phyloP scores from a whole-genome alignment of 1,284 basidiomycete genomes.

The Gymnopus androsaceus region DNA sequence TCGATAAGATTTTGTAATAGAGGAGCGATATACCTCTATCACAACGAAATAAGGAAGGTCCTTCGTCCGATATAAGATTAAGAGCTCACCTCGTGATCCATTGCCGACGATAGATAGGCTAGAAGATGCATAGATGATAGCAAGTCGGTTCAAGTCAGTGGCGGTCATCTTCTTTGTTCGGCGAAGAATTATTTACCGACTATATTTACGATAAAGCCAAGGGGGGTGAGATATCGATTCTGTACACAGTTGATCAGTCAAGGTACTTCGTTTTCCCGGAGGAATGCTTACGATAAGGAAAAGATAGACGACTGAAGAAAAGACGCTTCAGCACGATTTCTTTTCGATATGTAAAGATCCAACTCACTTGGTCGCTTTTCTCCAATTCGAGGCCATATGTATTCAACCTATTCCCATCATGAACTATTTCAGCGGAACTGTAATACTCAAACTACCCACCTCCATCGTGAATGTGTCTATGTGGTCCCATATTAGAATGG shows the following conservation, averaged over 20 bases:
- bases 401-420: no score
- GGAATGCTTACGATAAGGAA: conserved; percentile 50
- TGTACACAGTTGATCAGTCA: conserved; percentile 18
- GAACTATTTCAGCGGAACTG: not conserved
- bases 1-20: not conserved
- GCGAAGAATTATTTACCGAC: conserved; percentile 39
- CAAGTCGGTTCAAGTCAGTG: not conserved
- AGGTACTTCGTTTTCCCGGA: no score
- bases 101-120: conserved; percentile 37
- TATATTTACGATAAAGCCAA: conserved; percentile 51
- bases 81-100: conserved; percentile 39
- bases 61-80: not conserved
- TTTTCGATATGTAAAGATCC: not conserved
- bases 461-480: conserved; percentile 25
- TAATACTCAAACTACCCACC: conserved; percentile 18
- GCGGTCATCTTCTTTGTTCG: no score
- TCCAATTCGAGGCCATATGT: conserved; percentile 46
- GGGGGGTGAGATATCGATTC: conserved; percentile 53
- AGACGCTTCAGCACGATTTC: not conserved
- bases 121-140: not conserved
- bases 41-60: not conserved
- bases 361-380: conserved; percentile 45
- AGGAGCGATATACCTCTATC: not conserved
- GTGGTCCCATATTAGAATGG: conserved; percentile 37
- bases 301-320: conserved; percentile 43